These are phyloP conservation scores for Astraeus odoratus DNA, from an alignment of 768 basidiomycete genomes.

Conservation along the genomic window DNA sequence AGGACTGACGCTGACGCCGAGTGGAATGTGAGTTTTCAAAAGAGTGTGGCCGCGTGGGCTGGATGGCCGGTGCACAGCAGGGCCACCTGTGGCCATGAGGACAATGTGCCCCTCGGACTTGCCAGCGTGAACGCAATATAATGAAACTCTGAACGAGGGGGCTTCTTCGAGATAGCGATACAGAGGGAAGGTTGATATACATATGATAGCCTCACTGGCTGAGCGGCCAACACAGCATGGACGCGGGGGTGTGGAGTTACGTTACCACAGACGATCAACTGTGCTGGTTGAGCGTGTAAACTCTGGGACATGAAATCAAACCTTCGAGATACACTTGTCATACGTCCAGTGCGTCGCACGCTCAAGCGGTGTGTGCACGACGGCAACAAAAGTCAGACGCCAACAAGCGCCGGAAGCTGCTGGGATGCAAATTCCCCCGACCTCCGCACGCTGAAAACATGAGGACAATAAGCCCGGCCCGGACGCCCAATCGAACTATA, in stretches of 20 bases:
- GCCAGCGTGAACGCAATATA: too few relatives aligned
- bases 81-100: background rate
- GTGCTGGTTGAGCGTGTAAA: background rate
- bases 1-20: background rate
- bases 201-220: too few relatives aligned
- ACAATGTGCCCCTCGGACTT: background rate
- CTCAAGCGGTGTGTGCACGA: too few relatives aligned
- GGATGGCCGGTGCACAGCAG: background rate
- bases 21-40: background rate
- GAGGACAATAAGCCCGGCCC: constrained; percentile 21
- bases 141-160: too few relatives aligned
- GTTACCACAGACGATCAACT: background rate
- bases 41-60: too few relatives aligned
- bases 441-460: constrained; percentile 19
- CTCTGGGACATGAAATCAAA: background rate
- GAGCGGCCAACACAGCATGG: background rate
- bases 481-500: constrained; percentile 15
- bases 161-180: too few relatives aligned
- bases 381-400: too few relatives aligned
- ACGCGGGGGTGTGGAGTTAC: too few relatives aligned
- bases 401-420: too few relatives aligned
- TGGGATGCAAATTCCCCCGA: background rate
- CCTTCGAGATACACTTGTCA: background rate
- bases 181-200: too few relatives aligned
- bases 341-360: too few relatives aligned